Evolutionary conservation across 371 early-diverging fungal genomes (phyloP), one percentile per base, ranked within the genome.

Genomic region (Circinella umbellata): DNA sequence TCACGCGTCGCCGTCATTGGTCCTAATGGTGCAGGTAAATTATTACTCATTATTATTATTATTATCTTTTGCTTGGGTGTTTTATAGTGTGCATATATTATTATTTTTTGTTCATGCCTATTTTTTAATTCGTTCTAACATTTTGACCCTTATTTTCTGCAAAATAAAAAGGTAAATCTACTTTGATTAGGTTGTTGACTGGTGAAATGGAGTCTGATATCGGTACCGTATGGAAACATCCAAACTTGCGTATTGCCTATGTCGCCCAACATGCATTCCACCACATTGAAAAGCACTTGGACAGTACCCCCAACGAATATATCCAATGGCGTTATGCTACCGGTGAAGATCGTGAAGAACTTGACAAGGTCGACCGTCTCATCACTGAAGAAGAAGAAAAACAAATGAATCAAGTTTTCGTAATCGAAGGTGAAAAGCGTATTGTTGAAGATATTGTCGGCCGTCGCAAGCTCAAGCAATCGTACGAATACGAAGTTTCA

Each of bases 211-310:
- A 87, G 48, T 85, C 92, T 51, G 74, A 87, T 61, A 70, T 76
- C 46, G 86, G 92, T 79, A 82, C 90, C 63, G 90, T 93, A 61
- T 88, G 86, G 86, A 91, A 90, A 83, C 92, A 92, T 76, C 92
- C 92, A 42, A 90, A 90, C 78, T 82, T 93, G 69, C 92, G 94
- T 69, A 89, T 93, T 75, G 94, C 91, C 42, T 95, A 94, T 74
- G 94, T 95, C 64, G 93, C 95, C 38, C 95, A 96, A 81, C 94
- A 95, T 64, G 93, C 93, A 59, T 93, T 94, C 90, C 91, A 93
- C 73, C 93, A 94, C 72, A 80, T 94, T 74, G 92, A 93, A 67
- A 88, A 90, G 74, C 94, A 94, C 70, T 74, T 92, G 74, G 92
- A 92, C 68, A 83, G 80, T 67, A 93, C 94, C 1, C 92, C 94